Base-by-base conservation (phyloP, 192 early-diverging fungal species). In the Geranomyces variabilis region DNA sequence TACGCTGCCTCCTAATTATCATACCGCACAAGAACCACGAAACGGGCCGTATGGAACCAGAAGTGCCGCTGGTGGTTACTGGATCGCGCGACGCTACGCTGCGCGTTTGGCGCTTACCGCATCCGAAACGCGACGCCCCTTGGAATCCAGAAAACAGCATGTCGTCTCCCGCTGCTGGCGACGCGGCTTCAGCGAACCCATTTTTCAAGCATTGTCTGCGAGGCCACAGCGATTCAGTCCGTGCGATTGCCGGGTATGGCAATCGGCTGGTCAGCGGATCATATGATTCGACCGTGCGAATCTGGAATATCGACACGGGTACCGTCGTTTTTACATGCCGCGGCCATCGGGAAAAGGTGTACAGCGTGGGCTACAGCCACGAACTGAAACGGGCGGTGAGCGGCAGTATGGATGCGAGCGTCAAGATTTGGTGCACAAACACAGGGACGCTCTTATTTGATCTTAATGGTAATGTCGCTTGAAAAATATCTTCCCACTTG, bases 261-360 rank as follows among this genome's bases (percentile, higher is more conserved):
- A 92, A 93, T 66, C 81, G 88, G 9, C 79, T 98, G 13, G 93
- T 96, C 6, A 93, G 91, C 66, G 97, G 97, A 0, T 92, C 90
- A 36, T 99, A 98, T 76, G 97, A 99, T 77, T 83, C 82, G 66
- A 88, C 90, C 0, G 93, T 99, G 1, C 84, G 96, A 41, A 87
- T 96, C 5, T 99, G 97, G 97, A 87, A 99, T 74, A 79, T 93
- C 2, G 66, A 74, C 31, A 91, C 84, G 0, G 97, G 97, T 10
- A 67, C 80, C 21, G 75, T 84, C 24, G 70, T 90, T 22, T 90
- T 93, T 75, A 77, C 77, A 12, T 87, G 94, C 51, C 78, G 88
- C 33, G 97, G 95, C 34, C 97, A 99, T 77, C 84, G 88, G 22
- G 90, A 95, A 74, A 95, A 96, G 72, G 97, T 99, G 12, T 99